Percentiles rank a stretch among this genome's conserved stretches.
These are phyloP conservation scores for Acanthamoeba comandoni DNA, from an alignment of 208 protist species.

Conservation along the genomic window DNA sequence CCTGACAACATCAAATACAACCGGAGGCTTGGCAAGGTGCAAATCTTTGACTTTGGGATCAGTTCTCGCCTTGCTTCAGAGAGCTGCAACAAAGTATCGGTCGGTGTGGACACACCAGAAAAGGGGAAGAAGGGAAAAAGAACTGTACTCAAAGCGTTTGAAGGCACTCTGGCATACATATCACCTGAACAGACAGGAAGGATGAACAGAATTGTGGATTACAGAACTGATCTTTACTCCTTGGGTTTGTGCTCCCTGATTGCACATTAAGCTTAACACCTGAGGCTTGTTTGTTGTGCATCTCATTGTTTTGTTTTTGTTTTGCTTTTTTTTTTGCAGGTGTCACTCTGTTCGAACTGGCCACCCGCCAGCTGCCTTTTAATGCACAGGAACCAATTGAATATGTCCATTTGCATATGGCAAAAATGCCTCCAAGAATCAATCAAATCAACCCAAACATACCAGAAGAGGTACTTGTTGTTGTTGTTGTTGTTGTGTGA, in stretches of 20 bases:
- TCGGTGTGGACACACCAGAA: too few species aligned
- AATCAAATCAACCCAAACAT: too few species aligned
- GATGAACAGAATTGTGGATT: slow-evolving; percentile 41
- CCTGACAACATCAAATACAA: slow-evolving; percentile 67
- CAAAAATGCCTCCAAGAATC: slow-evolving; percentile 4
- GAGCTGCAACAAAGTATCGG: too few species aligned
- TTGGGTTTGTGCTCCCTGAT: neutral
- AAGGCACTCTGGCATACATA: slow-evolving; percentile 39
- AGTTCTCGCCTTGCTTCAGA: neutral
- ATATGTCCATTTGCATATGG: slow-evolving; percentile 69
- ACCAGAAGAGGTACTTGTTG: too few species aligned
- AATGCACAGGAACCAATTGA: neutral
- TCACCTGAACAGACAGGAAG: slow-evolving; percentile 2
- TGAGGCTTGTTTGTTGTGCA: too few species aligned
- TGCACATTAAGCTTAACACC: too few species aligned
- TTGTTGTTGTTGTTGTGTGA: too few species aligned
- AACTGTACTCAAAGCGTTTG: neutral
- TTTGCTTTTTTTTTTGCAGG: neutral
- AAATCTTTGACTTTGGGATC: slow-evolving; percentile 69
- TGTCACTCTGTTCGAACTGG: slow-evolving; percentile 53
- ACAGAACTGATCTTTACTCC: neutral
- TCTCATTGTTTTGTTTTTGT: too few species aligned
- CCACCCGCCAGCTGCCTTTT: slow-evolving; percentile 61
- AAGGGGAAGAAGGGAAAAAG: too few species aligned
- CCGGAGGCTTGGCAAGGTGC: neutral